Base-by-base conservation (phyloP, 371 early-diverging fungal genomes). In the Mucor circinelloides region DNA sequence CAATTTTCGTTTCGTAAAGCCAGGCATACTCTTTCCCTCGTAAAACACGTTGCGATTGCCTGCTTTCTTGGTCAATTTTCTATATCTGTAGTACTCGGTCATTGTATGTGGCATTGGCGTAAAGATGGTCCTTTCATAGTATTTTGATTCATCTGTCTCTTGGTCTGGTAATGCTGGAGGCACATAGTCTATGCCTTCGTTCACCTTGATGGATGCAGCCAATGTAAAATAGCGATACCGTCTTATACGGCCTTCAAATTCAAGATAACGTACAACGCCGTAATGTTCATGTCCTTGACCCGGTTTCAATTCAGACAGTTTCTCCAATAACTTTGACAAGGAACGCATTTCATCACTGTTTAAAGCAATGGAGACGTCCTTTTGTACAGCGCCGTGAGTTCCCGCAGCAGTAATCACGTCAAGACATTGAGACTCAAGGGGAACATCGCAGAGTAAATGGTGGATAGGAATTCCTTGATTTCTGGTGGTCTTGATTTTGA, bases 181-280 rank as follows among this genome's bases (percentile, higher is more conserved):
- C 3, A 66, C 66, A 31, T 66, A 30, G 2, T 70, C 69, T 6
- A 55, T 58, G 10, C 60, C 36, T 32, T 78, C 69, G 2, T 61
- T 55, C 1, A 32, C 25, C 15, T 68, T 71, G 32, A 56, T 46
- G 31, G 75, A 78, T 1, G 58, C 56, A 12, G 59, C 36, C 31
- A 62, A 60, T 2, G 77, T 70, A 56, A 66, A 82, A 40, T 82
- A 82, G 10, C 82, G 72, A 61, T 76, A 82, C 7, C 78, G 68
- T 32, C 68, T 59, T 6, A 69, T 42, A 30, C 75, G 72, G 6
- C 79, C 76, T 52, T 76, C 75, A 59, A 82, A 79, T 42, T 82
- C 82, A 4, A 82, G 36, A 3, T 61, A 27, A 27, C 77, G 77
- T n/a, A 55, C 36, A 40, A 58, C 50, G 34, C 61, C 57, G 25